Base-by-base conservation (phyloP, 2,329 filamentous ascomycete genomes). In the Arachnomyces sp. region DNA sequence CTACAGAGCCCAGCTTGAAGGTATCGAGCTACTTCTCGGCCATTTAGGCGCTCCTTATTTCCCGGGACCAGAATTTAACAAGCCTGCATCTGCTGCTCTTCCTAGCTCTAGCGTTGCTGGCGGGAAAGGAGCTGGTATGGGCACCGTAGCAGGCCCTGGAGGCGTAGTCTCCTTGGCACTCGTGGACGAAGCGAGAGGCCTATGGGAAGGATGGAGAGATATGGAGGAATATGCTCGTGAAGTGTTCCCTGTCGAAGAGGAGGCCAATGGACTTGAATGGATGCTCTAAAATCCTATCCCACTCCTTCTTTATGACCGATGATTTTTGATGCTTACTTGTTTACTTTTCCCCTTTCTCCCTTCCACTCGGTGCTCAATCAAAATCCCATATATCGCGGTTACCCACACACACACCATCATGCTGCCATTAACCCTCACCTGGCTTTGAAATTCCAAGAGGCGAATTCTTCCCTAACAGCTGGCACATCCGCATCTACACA, bases 191-290 rank as follows among this genome's bases (percentile, higher is more conserved):
- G 86, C 89, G 1, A 70, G 90, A 46, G 75, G 83, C 52, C 68
- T 98, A 16, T 96, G 92, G 92, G 86, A 94, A 58, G 92, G 88
- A 3, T 87, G 87, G 50, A 75, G 92, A 40, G 85, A 86, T 21
- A 75, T 96, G 51, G 88, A 95, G 59, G 92, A 96, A 63, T 98
- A 96, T 60, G 90, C 90, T 1, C 75, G 85, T 36, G 92, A 96
- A 60, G 88, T 93, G 18, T 96, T 96, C 54, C 86, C 87, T 0
- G 75, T 95, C 9, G 92, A 98, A 62, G 92, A 98, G 66, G 84
- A 89, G 52, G 87, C 88, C 25, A 96, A 96, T 59, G 90, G 90
- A 4, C 68, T 92, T 56, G 86, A 84, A 12, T 98, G 92, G 92
- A 96, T 95, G 90, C 48, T 66, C 38, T 67, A 44, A 47, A 17